Evolutionary conservation across 768 basidiomycete genomes (phyloP), one percentile per base, ranked within the genome.

Genomic region (Tulasnella sp.): DNA sequence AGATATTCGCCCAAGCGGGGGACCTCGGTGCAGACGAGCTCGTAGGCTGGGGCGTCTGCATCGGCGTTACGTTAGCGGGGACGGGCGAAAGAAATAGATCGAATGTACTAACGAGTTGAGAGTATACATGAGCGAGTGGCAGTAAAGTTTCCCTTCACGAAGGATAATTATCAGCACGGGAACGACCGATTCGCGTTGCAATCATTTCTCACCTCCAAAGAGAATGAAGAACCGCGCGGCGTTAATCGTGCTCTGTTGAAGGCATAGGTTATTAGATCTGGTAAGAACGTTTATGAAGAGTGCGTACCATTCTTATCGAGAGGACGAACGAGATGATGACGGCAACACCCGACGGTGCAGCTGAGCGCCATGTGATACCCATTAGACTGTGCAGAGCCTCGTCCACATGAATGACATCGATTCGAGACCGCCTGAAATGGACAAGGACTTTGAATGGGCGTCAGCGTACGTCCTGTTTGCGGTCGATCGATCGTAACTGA

Each of bases 91-190:
- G 19, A 42, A 25, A 3, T 22, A 25, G 31, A 52, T 49, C 25
- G 42, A 14, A 22, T 31, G 7, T 22, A 73, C 72, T 73, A 1
- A 73, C 72, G 72, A 73, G 52, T 73, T 73, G 31, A 73, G 34
- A 2, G 45, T 45, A 37, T 37, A 37, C 22, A 73, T 31, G 12
- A 73, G 40, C 14, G 72, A 38, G 52, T 73, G 72, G 52, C 72
- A 73, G 36, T 73, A 73, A 11, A 73, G 49, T 73, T 73, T 73
- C 29, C 40, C 72, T 73, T 19, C 3, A 34, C 0, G 17, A 31
- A 25, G 12, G 17, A 14, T 15, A 14, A 25, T 22, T 22, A 19
- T 71, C 1, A 45, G 36, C 9, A 14, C 1, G 17, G 38, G 29
- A 14, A 4, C 15, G 22, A 3, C 12, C 9, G 58, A 29, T 64